Conservation (phyloP, 164 flowering plant species). For the Vitis cinerea region DNA sequence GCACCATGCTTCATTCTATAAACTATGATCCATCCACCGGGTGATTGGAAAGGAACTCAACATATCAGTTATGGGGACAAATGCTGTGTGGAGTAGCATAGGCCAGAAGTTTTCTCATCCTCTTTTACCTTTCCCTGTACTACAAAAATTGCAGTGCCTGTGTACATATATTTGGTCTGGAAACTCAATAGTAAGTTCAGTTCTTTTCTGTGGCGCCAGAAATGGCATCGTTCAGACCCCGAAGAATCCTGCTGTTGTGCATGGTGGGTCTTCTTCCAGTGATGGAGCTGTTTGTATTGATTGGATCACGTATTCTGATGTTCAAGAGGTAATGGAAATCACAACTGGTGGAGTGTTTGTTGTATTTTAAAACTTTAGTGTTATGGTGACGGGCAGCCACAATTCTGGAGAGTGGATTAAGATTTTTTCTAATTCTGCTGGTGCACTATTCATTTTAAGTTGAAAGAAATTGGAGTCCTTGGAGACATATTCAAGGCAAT, state of each 20-base stretch:
- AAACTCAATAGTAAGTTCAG: neutral
- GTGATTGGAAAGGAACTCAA: neutral
- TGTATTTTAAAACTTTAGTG: neutral
- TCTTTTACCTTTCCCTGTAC: neutral
- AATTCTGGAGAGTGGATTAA: neutral
- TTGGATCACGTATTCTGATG: neutral
- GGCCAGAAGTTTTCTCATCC: neutral
- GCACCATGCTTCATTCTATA: too few species aligned
- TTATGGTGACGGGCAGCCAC: neutral
- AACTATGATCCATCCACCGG: too few species aligned
- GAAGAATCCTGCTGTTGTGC: neutral
- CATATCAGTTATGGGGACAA: neutral
- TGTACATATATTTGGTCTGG: slow-evolving; percentile 20
- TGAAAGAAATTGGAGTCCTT: too few species aligned
- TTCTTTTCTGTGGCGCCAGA: neutral
- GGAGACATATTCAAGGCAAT: too few species aligned
- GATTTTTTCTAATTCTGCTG: too few species aligned
- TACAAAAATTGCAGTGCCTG: neutral
- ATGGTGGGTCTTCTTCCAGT: neutral
- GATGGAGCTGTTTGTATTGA: neutral
- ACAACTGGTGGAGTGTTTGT: neutral
- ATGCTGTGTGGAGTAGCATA: neutral
- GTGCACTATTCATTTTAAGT: too few species aligned
- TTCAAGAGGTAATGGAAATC: neutral
- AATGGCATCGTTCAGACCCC: neutral